Base-by-base conservation (phyloP, 306 rosid genomes). In the Trichosanthes truncata region DNA sequence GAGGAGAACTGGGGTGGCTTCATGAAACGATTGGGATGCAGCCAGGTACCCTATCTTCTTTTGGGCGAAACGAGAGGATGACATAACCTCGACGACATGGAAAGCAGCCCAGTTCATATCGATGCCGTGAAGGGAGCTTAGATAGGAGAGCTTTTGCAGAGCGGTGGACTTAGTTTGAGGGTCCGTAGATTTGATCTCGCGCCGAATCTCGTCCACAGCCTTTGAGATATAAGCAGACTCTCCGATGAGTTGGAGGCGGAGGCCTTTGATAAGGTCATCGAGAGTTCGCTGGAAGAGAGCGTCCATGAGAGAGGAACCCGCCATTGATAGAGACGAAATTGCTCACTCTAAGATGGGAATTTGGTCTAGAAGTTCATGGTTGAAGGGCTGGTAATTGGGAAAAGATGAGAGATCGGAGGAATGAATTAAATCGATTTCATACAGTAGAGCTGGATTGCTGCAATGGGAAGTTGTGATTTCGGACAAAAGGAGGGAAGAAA, bases 81-180 rank as follows among this genome's bases (percentile, higher is more conserved):
- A 95, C 91, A 95, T 90, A 68, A 95, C 93, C 88, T 95, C 98
- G 5, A 95, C 97, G 77, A 91, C 97, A 79, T 92, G 96, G 80
- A 95, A 93, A 15, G 93, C 82, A 4, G 98, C 97, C 91, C 93
- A 95, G 4, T 96, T 89, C 97, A 95, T 92, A 83, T 92, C 96
- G 81, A 83, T 45, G 78, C 85, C 91, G 74, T 95, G 86, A 52
- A 92, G 84, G 75, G 93, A 77, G 75, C 84, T 84, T 74, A 95
- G 96, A 81, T 89, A 95, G 15, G 91, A 80, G 77, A 95, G 95
- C 61, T 93, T 95, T 6, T 89, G 91, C 43, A 95, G 90, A 4
- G 98, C 98, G 20, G 80, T 86, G 82, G 96, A 83, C 77, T 95
- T 95, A 49, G 91, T 90, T 68, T 88, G 89, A 1, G 85, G 88